These are phyloP conservation scores for Cardamine occulta DNA, from an alignment of 345 rosid species.

Conservation along the genomic window DNA sequence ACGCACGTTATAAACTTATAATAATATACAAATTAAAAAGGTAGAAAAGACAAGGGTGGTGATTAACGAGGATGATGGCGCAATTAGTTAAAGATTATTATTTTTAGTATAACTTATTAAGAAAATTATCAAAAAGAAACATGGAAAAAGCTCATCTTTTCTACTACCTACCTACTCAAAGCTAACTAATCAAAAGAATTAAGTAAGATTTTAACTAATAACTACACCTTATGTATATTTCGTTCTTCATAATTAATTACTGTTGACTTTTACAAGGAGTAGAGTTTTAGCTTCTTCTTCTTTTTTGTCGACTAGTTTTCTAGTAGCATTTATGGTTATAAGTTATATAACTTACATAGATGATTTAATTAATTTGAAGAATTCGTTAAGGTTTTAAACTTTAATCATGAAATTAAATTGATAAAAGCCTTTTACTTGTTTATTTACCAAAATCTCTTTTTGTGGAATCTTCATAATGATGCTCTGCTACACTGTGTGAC, in stretches of 20 bases:
- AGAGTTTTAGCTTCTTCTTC: not conserved
- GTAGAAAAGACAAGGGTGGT: conserved; percentile 32
- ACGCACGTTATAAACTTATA: conserved; percentile 29
- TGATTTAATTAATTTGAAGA: not conserved
- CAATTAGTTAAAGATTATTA: conserved; percentile 29
- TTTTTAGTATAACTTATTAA: not conserved
- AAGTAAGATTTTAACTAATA: not conserved
- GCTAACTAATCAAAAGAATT: not conserved
- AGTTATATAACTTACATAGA: not conserved
- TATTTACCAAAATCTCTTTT: conserved; percentile 14
- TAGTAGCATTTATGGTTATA: conserved; percentile 4
- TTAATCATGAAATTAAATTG: not conserved
- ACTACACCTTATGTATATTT: not conserved
- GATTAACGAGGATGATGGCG: conserved; percentile 38
- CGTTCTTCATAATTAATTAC: not conserved
- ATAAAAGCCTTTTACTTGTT: not conserved
- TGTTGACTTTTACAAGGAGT: conserved; percentile 7
- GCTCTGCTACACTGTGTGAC: conserved; percentile 38
- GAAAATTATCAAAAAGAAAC: not conserved
- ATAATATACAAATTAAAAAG: not conserved
- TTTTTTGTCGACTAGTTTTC: not conserved
- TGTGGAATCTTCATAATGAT: conserved; percentile 45
- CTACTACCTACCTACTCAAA: conserved; percentile 19
- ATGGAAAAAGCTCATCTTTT: conserved; percentile 22
- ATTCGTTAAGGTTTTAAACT: not conserved